Base-by-base conservation (phyloP, 306 rosid genomes). In the Cicer cuneatum region DNA sequence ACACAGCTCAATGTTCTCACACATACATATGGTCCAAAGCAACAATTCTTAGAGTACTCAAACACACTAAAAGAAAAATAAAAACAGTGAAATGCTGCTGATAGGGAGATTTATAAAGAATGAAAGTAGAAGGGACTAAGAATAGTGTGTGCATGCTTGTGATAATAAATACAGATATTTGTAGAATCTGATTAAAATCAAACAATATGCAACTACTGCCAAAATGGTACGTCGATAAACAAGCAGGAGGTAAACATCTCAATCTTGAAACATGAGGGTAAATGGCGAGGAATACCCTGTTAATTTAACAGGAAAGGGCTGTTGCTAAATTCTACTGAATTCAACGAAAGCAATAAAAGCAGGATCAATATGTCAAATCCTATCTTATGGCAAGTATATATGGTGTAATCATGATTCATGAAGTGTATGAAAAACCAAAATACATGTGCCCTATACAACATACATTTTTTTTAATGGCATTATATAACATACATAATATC, bases 351-450 rank as follows among this genome's bases (percentile, higher is more conserved):
- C 29, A 7, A 59, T 4, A 21, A 49, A 19, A 12, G 51, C 76
- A 19, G 43, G 40, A 69, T 40, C 58, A 66, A 41, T 24, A 47
- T 49, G 52, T 51, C 59, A 62, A 63, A 71, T 53, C 67, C 67
- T 51, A 51, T 53, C 47, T 63, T 35, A 39, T 53, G 42, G 54
- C n/a, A 19, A 63, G 62, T 57, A 40, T 24, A 51, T 46, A 77
- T 5, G 51, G 16, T 18, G 40, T 29, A 67, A 29, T 29, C 33
- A 29, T 5, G 33, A 29, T 29, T 29, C 33, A 29, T 29, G 33
- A 29, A 29, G 33, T 29, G 33, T 29, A 29, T 29, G 33, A 29
- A 29, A 29, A 29, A 29, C 33, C 0, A 29, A 29, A 29, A 29
- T 29, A 29, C 33, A 29, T 29, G 33, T 29, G 33, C 33, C 33